Evolutionary conservation across 345 rosid genomes (phyloP), one percentile per base, ranked within the genome.

Genomic region (Citrus australasica): DNA sequence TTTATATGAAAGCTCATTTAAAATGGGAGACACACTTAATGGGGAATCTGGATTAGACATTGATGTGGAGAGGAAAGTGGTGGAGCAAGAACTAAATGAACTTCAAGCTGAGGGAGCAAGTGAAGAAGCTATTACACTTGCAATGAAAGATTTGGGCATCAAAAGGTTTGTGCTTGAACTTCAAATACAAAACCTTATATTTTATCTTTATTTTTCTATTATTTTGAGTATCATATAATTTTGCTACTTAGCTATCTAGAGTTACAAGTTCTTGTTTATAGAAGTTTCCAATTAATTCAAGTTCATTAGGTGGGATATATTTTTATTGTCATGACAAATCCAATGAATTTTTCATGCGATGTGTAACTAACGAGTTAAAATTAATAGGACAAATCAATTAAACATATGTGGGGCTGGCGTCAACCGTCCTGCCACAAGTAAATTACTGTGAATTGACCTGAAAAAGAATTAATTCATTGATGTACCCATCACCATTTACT

Each of bases 81-180:
- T 87, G 2, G 84, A 83, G 32, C 84, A 89, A 32, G 87, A 84
- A 69, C 28, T 92, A 73, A 80, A 80, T 59, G 75, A 91, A 42
- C 92, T 92, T 13, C 70, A 25, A 22, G 82, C 67, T 14, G 78
- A 53, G 21, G 81, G 82, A 51, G 92, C 88, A 64, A 67, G 89
- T 1, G 84, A 85, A 0, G 76, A 86, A 33, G 82, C 40, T 42
- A 87, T 89, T 73, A 87, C 85, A 7, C 62, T 35, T 48, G 82
- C 86, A 59, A 86, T 94, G 91, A 90, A 81, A 69, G 91, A 90
- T 81, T 81, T 91, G 30, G 95, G 94, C 51, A 78, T 86, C 27
- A 28, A 88, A 59, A 86, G 98, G 97, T 90, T 4, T 9, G 40
- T 71, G 8, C 24, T 59, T 59, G 4, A 53, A 53, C 58, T 14